Evolutionary conservation across 2,329 filamentous ascomycete genomes (phyloP), one percentile per base, ranked within the genome.

Genomic region (Pseudogymnoascus sp.): DNA sequence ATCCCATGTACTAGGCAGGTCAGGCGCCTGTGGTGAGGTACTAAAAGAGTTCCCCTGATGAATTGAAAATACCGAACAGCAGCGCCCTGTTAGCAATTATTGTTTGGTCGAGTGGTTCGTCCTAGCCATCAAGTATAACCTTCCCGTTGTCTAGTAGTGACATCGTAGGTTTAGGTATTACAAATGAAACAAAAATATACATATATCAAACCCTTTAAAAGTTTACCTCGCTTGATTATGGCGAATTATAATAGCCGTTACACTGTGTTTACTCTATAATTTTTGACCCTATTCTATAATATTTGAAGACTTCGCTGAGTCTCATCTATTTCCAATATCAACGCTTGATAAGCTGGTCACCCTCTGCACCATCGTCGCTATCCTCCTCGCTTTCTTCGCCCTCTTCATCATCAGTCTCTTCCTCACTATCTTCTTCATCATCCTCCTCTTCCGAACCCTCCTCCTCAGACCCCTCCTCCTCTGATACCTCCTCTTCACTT

Each of bases 401-500:
- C 1, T 75, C 78, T 28, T 76, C 79, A 23, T 79, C 78, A 47
- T 80, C 79, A 59, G 71, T 71, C 60, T 77, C 76, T 3, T 79
- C 78, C 0, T 77, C 76, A 0, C 82, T 79, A 0, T 79, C 76
- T 1, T 79, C 78, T 1, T 81, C 80, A 7, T 82, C 80, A 1
- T 81, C 81, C 0, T 80, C 80, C 0, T 80, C 80, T 0, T 79
- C 79, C 0, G 82, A 80, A 1, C 80, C 80, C 1, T 81, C 81
- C 0, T 80, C 80, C 2, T 77, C 78, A 19, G 78, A 78, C 2
- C 77, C 76, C 9, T 79, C 78, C 5, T 80, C 79, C 6, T 80
- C 81, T 23, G 82, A 81, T 9, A 80, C 79, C 10, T 82, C 80
- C 9, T 82, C 83, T n/a, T 80, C 82, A 28, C 79, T 80, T 15